Percentiles rank a stretch among this genome's conserved stretches.
phyloP scores from a whole-genome alignment of 345 rosid species.

The Noccaea caerulescens region DNA sequence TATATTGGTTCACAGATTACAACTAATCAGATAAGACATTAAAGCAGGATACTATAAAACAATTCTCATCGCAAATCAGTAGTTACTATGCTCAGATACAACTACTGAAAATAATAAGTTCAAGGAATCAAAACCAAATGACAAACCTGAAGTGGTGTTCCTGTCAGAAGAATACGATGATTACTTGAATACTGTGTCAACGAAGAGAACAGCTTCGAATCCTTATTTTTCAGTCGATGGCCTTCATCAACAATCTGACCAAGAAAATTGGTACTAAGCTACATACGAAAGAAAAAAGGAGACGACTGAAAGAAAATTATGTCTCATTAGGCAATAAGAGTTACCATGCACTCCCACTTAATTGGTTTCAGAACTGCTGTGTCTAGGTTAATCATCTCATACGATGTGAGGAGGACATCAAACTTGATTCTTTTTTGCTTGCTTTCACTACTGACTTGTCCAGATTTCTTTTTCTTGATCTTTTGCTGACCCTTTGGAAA shows the following conservation, averaged over 20 bases:
- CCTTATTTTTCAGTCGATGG: conserved; percentile 98
- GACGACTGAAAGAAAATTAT: conserved; percentile 12
- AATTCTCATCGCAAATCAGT: conserved; percentile 8
- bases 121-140: conserved; percentile 36
- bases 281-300: conserved; percentile 24
- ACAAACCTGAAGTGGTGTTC: conserved; percentile 98
- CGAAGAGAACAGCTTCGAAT: conserved; percentile 90
- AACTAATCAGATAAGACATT: not conserved
- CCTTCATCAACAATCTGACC: conserved; percentile 99
- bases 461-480: conserved; percentile 90
- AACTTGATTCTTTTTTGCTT: conserved; percentile 96
- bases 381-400: conserved; percentile 97
- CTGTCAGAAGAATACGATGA: conserved; percentile 95
- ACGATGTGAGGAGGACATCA: conserved; percentile 96
- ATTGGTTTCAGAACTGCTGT: conserved; percentile 80
- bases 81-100: conserved; percentile 26
- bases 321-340: conserved; percentile 31
- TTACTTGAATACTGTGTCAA: conserved; percentile 85
- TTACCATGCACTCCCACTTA: conserved; percentile 99
- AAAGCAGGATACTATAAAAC: conserved; percentile 10
- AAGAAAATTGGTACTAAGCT: conserved; percentile 40
- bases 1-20: conserved; percentile 7
- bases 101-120: not conserved
- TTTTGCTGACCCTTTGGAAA: conserved; percentile 70
- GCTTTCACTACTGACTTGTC: conserved; percentile 75